Evolutionary conservation across 2,329 filamentous ascomycete genomes (phyloP).

Genomic region (Zymoseptoria pseudotritici): DNA sequence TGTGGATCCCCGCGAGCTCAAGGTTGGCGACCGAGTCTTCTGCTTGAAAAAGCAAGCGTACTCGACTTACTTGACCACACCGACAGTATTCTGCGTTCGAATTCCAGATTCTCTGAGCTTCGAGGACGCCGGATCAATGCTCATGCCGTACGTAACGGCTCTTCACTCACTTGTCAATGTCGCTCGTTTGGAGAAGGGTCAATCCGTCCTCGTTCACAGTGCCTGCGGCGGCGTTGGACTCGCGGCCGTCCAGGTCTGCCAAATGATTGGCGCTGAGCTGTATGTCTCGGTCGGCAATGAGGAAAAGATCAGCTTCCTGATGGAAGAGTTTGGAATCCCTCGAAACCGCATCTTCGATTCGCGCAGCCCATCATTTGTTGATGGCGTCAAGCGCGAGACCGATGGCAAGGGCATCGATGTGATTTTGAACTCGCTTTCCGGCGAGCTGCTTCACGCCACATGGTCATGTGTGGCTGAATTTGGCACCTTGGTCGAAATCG

Average conservation of each 20-base stretch:
- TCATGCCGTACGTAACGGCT: no score
- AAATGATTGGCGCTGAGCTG: slow-evolving; percentile 21
- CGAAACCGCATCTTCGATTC: slow-evolving; percentile 26
- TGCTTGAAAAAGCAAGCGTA: no score
- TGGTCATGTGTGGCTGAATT: slow-evolving; percentile 25
- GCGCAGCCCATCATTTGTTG: slow-evolving; percentile 22
- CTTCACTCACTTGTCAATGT: no score
- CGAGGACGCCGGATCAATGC: no score
- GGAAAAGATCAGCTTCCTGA: slow-evolving; percentile 19
- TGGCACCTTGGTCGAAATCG: slow-evolving; percentile 27
- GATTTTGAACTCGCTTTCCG: slow-evolving; percentile 24
- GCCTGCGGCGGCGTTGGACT: slow-evolving; percentile 12
- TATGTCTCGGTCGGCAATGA: slow-evolving; percentile 22
- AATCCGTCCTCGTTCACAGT: no score
- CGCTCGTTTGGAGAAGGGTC: no score
- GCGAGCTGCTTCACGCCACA: slow-evolving; percentile 21
- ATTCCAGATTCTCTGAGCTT: no score
- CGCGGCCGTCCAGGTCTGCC: slow-evolving; percentile 21
- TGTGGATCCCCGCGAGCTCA: no score
- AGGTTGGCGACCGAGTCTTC: no score
- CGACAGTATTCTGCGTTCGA: no score
- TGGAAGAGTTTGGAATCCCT: slow-evolving; percentile 17
- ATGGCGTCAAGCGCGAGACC: slow-evolving; percentile 19
- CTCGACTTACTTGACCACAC: no score
- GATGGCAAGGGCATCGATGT: slow-evolving; percentile 28